Conservation (phyloP, 2,329 filamentous ascomycete genomes). For the Pyricularia pennisetigena region DNA sequence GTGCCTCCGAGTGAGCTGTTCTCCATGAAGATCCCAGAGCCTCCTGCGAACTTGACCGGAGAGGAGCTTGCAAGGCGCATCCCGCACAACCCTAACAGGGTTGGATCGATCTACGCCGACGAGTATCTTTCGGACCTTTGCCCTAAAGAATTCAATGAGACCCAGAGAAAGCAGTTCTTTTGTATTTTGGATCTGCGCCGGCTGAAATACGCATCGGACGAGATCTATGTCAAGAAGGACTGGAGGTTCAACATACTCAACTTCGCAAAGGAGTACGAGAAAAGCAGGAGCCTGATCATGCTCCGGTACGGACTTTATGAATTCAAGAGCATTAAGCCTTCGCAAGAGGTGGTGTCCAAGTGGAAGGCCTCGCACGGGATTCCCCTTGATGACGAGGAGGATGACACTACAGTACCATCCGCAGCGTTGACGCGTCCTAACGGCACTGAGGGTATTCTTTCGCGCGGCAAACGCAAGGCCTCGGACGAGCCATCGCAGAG, state of each 20-base stretch:
- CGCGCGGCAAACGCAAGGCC: slow-evolving; percentile 43
- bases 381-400: slow-evolving; percentile 34
- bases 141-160: slow-evolving; percentile 45
- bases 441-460: slow-evolving; percentile 21
- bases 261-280: slow-evolving; percentile 55
- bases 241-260: slow-evolving; percentile 54
- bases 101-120: slow-evolving; percentile 49
- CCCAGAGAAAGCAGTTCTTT: slow-evolving; percentile 52
- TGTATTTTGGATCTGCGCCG: slow-evolving; percentile 52
- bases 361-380: slow-evolving; percentile 49
- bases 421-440: slow-evolving; percentile 12
- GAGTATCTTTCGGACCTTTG: slow-evolving; percentile 48
- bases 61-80: slow-evolving; percentile 43
- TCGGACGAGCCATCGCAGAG: slow-evolving; percentile 37
- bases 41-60: slow-evolving; percentile 44
- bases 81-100: slow-evolving; percentile 39
- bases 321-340: slow-evolving; percentile 52
- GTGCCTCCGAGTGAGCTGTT: slow-evolving; percentile 42
- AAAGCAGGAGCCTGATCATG: slow-evolving; percentile 51
- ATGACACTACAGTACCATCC: slow-evolving; percentile 16
- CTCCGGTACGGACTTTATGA: slow-evolving; percentile 52
- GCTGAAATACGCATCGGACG: slow-evolving; percentile 51
- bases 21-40: slow-evolving; percentile 47
- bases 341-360: slow-evolving; percentile 44
- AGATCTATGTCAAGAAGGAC: slow-evolving; percentile 50